Base-by-base conservation (phyloP, 208 protist species). In the Strigomonas oncopelti region DNA sequence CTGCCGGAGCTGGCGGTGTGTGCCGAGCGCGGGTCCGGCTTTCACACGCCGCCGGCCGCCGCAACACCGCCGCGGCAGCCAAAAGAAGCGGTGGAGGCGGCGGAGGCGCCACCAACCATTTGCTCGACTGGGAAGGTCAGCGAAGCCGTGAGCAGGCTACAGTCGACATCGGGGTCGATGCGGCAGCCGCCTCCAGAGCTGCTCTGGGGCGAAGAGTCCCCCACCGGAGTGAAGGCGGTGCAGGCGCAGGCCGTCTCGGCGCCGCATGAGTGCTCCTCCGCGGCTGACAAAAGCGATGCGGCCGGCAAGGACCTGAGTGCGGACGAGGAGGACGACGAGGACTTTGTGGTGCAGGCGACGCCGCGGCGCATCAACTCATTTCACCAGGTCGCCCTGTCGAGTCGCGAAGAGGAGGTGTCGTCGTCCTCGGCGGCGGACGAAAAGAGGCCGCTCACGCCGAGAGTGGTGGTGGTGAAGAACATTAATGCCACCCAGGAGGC, bases 311-410 rank as follows among this genome's bases (percentile, higher is more conserved):
- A 20, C 16, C 5, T 14, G 11, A 20, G 46, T 13, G 28, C 4
- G 2, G 22, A 62, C 9, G 28, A 34, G 3, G 57, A 62, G 29
- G 29, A 62, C 11, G 57, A 62, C 1, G 57, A 62, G 29, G 57
- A 28, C 34, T 62, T 62, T 25, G 29, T 62, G 29, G 29, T 62
- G 38, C 22, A n/a, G 16, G 34, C 27, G 1, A 22, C 28, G 7
- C 57, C 57, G 8, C 9, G 2, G 18, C 27, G 53, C 53, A 22
- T 1, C 22, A 48, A 48, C 16, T 9, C 42, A 14, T 48, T 48
- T 20, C 42, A 48, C 5, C 42, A 9, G 13, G 16, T 48, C 11
- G 16, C 42, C 42, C 9, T 48, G 13, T 1, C 42, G 16, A 48
- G 42, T 48, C 42, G 13, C 13, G 42, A 48, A 9, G 42, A 48